Percentiles rank a stretch among this genome's conserved stretches.
Evolutionary conservation across 192 early-diverging fungal species (phyloP).

Genomic region (Spinellus fusiger): DNA sequence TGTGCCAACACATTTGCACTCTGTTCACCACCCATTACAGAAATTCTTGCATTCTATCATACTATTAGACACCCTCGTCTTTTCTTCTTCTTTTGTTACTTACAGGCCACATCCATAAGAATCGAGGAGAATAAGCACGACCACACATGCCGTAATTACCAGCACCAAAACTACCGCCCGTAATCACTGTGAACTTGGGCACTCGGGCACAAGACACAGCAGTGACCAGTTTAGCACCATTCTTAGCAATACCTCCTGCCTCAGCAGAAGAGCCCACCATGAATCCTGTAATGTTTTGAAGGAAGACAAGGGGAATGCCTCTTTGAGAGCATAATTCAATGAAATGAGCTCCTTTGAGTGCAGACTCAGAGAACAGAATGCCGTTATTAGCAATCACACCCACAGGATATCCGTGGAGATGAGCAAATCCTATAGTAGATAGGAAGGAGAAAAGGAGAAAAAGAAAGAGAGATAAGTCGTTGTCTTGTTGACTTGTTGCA

Average conservation of each 20-base stretch:
- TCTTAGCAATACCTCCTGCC: conserved; percentile 94
- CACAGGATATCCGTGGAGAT: conserved; percentile 84
- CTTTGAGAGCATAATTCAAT: conserved; percentile 88
- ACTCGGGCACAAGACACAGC: conserved; percentile 90
- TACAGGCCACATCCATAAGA: conserved; percentile 96
- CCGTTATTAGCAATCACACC: conserved; percentile 97
- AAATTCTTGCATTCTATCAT: conserved; percentile 70
- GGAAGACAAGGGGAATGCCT: conserved; percentile 82
- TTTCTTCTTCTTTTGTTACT: conserved; percentile 11
- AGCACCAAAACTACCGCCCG: conserved; percentile 71
- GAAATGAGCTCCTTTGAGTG: conserved; percentile 94
- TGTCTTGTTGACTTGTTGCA: too few species aligned
- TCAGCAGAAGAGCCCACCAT: conserved; percentile 95
- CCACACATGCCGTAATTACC: conserved; percentile 99
- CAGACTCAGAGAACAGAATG: conserved; percentile 89
- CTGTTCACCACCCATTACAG: conserved; percentile 98
- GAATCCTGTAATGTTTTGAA: conserved; percentile 96
- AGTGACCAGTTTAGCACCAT: conserved; percentile 94
- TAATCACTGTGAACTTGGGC: conserved; percentile 88
- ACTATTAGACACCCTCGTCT: background rate
- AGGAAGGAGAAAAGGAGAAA: too few species aligned
- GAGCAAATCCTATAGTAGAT: conserved; percentile 86
- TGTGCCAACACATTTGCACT: conserved; percentile 88
- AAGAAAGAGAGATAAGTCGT: too few species aligned
- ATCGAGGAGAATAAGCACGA: conserved; percentile 84